Conservation (phyloP, 768 basidiomycete species). For the Trametes cingulata region DNA sequence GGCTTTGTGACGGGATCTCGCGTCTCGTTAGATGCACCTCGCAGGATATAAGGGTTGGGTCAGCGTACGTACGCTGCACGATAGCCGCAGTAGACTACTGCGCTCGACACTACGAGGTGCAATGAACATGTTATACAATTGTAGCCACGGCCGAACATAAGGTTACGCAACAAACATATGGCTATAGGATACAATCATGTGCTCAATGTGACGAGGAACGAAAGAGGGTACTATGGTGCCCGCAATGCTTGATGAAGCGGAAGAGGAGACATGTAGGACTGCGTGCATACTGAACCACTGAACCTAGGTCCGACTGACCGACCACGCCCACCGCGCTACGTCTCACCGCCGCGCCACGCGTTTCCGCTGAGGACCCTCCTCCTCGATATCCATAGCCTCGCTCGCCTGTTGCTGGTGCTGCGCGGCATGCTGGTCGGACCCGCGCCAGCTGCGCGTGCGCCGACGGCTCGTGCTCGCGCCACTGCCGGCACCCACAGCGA, state of each 20-base stretch:
- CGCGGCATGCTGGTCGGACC: conserved; percentile 27
- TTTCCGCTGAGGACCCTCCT: conserved; percentile 76
- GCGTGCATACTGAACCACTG: background rate
- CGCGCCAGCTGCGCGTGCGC: conserved; percentile 55
- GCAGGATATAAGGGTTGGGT: no score
- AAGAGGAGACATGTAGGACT: no score
- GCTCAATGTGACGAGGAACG: background rate
- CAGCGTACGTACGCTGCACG: no score
- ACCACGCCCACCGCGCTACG: background rate
- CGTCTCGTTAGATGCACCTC: no score
- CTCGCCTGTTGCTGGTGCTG: conserved; percentile 38
- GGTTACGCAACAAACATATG: conserved; percentile 18
- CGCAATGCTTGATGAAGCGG: background rate
- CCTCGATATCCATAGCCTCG: conserved; percentile 65
- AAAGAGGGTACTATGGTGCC: no score
- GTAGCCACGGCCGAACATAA: conserved; percentile 19
- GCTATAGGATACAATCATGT: conserved; percentile 24
- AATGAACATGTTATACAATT: conserved; percentile 21
- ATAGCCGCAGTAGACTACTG: no score
- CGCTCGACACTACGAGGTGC: no score
- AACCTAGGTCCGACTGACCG: background rate
- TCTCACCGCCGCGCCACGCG: conserved; percentile 64
- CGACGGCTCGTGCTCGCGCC: conserved; percentile 43
- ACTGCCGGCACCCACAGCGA: conserved; percentile 37
- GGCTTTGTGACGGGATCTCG: no score